Evolutionary conservation across 805 yeast genomes (phyloP), one percentile per base, ranked within the genome.

Genomic region (Candida sithepensis): DNA sequence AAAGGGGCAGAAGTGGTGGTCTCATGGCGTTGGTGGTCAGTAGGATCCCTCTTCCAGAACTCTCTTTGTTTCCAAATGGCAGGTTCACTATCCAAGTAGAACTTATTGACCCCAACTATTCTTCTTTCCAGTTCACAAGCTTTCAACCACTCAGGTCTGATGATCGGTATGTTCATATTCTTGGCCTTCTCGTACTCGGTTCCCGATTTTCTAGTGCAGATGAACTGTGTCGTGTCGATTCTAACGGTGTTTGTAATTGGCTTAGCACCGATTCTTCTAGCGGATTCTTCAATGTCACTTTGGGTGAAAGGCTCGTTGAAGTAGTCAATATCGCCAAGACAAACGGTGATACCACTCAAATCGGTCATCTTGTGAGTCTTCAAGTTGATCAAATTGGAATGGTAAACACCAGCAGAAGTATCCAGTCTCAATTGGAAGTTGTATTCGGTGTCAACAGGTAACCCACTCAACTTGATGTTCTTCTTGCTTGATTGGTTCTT

Each of bases 301-400:
- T 63, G 61, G 6, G 75, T 63, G 36, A 81, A 68, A 33, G 71
- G 70, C 41, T 82, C 82, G 44, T 73, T 71, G 1, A 47, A 22
- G 39, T 77, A 71, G 51, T 81, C 83, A 49, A 91, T 74, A 41
- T 86, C 85, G 36, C 99, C 98, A 45, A 90, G 64, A 66, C 98
- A 92, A 1, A 88, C 85, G 0, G 92, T 89, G 48, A 94, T 89
- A 50, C 99, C 99, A 2, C 88, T 77, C 57, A 94, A 74, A 67
- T 94, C 97, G 0, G 97, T 90, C 97, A 92, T 90, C 61, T 89
- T 91, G 65, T 90, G 98, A 3, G 99, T 94, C 48, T 79, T 84
- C 14, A 91, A 79, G 42, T 76, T 77, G 21, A 92, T 64, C 19
- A 68, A 68, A 40, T 89, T 84, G 10, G 96, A 87, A 60, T 72